A percentile compares a stretch with the other conserved stretches of the same genome.
These are phyloP conservation scores for Jasminum sambac DNA, from an alignment of 257 asterid species.

Conservation along the genomic window DNA sequence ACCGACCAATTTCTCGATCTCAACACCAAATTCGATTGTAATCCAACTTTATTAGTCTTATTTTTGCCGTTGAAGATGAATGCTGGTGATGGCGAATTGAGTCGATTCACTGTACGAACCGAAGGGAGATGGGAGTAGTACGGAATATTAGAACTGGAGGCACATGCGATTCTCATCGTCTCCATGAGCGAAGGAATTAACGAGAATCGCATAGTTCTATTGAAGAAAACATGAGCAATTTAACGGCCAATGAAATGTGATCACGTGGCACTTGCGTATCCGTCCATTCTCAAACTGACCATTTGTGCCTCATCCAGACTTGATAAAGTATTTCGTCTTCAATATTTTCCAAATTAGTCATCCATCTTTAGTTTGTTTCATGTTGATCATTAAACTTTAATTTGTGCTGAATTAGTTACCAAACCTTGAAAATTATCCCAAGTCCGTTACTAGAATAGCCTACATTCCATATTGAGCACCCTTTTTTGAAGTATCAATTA, in stretches of 20 bases:
- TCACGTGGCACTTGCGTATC: background rate
- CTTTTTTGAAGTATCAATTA: too few relatives aligned
- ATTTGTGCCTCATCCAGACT: background rate
- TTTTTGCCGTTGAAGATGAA: conserved; percentile 13
- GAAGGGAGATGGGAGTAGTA: background rate
- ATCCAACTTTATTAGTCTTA: background rate
- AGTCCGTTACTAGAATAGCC: background rate
- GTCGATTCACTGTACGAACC: conserved; percentile 24
- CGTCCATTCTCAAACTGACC: background rate
- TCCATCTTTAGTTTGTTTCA: background rate
- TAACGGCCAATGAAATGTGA: background rate
- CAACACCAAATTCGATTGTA: conserved; percentile 19
- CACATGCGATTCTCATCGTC: conserved; percentile 33
- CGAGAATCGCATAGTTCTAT: background rate
- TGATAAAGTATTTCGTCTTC: background rate
- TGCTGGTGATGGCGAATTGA: conserved; percentile 13
- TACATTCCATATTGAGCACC: too few relatives aligned
- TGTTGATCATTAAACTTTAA: background rate
- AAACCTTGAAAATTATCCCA: background rate
- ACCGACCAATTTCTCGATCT: conserved; percentile 27
- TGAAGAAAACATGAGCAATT: background rate
- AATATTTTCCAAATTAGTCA: background rate
- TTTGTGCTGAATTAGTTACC: background rate
- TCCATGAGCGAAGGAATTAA: background rate
- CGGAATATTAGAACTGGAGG: conserved; percentile 24